Base-by-base conservation (phyloP, 1,284 basidiomycete species). In the Trametes versicolor region DNA sequence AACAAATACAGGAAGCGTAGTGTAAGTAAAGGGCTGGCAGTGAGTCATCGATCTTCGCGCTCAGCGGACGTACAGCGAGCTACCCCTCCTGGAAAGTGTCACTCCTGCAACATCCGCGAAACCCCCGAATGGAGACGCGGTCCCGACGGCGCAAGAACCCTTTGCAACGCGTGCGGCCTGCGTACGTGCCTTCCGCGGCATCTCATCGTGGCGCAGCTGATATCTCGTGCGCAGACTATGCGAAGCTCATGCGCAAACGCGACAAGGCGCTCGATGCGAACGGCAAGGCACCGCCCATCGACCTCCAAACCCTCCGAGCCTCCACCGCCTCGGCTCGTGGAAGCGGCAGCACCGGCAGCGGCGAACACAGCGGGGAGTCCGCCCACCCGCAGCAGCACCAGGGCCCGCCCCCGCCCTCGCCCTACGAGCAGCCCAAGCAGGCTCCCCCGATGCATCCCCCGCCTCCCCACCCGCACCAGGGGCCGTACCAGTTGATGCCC, bases 111-210 rank as follows among this genome's bases (percentile, higher is more conserved):
- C 77, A 93, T 92, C 62, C 83, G 89, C 63, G 92, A 94, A 75
- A 94, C 91, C 4, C 91, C 91, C n/a, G 91, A 94, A 75, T 94
- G 91, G 91, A 78, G 91, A 58, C 85, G 92, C 37, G 91, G 91
- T 23, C 91, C 91, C 5, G 92, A 93, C 72, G 91, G 91, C 7
- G 91, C 92, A 21, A 79, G 91, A 71, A 94, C 92, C 9, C 75
- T 94, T 72, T 94, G 91, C 74, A 94, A 94, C 74, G 92, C 92
- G 51, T 94, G 92, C 77, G 92, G 92, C 36, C 77, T 94, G 70
- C 92, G 91, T 93, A 75, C 76, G 91, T 90, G 10, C 32, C 58
- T 56, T 58, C 48, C 49, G 37, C 39, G 52, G 48, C 21, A 51
- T n/a, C 67, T 49, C 34, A 49, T 69, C 63, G 50, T 48, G 58